A percentile compares a stretch with the other conserved stretches of the same genome.
phyloP scores from a whole-genome alignment of 345 rosid species.

The Mallotus nudiflorus region DNA sequence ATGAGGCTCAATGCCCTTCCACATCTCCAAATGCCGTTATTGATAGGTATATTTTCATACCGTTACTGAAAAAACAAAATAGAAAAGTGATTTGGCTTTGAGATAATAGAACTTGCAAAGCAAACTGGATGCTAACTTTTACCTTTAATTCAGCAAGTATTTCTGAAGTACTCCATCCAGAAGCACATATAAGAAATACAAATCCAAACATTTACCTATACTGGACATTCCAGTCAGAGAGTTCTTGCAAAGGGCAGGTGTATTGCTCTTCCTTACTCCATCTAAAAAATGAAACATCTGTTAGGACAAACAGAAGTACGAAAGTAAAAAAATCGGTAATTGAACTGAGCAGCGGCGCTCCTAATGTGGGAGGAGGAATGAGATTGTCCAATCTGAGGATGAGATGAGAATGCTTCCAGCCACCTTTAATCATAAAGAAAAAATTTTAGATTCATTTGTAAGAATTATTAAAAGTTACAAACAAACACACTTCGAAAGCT shows the following conservation, averaged over 20 bases:
- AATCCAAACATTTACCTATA: slow-evolving; percentile 72
- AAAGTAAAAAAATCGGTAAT: too few species aligned
- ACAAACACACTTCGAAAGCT: too few species aligned
- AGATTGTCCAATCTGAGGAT: too few species aligned
- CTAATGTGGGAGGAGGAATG: too few species aligned
- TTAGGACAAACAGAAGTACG: too few species aligned
- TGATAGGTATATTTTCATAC: slow-evolving; percentile 72
- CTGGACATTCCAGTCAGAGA: slow-evolving; percentile 65
- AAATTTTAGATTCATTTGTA: too few species aligned
- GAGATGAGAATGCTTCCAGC: too few species aligned
- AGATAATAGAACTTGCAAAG: too few species aligned
- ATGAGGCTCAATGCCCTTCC: slow-evolving; percentile 56
- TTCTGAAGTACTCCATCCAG: slow-evolving; percentile 71
- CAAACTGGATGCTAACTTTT: not conserved
- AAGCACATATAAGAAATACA: slow-evolving; percentile 73
- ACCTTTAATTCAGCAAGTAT: slow-evolving; percentile 83
- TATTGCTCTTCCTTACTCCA: slow-evolving; percentile 86
- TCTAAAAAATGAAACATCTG: slow-evolving; percentile 36
- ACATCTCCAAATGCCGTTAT: slow-evolving; percentile 76
- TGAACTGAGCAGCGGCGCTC: too few species aligned
- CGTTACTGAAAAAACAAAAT: slow-evolving; percentile 51
- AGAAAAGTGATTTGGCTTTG: not conserved
- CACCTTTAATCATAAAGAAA: too few species aligned
- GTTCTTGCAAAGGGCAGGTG: slow-evolving; percentile 67
- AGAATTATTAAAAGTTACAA: too few species aligned